Base-by-base conservation (phyloP, 805 yeast genomes). In the Candida odintsovae region DNA sequence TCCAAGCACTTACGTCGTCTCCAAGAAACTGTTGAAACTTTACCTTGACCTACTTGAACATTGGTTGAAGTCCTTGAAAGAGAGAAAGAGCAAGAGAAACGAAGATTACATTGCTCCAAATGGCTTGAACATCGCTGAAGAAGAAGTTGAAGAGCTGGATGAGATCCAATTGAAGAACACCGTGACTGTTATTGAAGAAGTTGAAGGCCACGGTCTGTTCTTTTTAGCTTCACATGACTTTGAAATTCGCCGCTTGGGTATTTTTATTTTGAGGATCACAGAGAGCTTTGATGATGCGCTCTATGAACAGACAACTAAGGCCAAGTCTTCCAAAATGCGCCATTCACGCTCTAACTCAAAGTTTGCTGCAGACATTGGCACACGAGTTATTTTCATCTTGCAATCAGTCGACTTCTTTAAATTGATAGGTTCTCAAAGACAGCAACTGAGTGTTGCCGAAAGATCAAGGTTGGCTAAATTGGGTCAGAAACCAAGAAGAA, bases 121-220 rank as follows among this genome's bases (percentile, higher is more conserved):
- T 8, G 16, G 31, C n/a, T 46, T 45, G 26, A 48, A 46, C 11
- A 38, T 39, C 3, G 48, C 47, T 6, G 48, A 50, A 28, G 64
- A 57, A 6, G 64, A 61, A 6, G 48, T 53, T 18, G 57, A 59
- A 8, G 64, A 62, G n/a, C 66, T 74, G 7, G 90, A 85, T 51
- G 86, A 82, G 47, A 63, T 86, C 33, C 92, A 86, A 58, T 72
- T 88, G 76, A 87, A 86, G 54, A 81, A 80, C 41, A 80, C 89
- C 16, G 81, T 88, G 51, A 85, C 96, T 0, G 84, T 86, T 0
- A 83, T 94, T 41, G 98, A 94, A 64, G 97, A 92, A 51, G 87
- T 92, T 10, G 99, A 94, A 65, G 97, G 99, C 0, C 88, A 90
- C 59, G 99, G 97, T 0, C 66, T 94, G 26, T 94, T 88, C 58